phyloP scores from a whole-genome alignment of 257 asterid genomes.

The Handroanthus guayacan region DNA sequence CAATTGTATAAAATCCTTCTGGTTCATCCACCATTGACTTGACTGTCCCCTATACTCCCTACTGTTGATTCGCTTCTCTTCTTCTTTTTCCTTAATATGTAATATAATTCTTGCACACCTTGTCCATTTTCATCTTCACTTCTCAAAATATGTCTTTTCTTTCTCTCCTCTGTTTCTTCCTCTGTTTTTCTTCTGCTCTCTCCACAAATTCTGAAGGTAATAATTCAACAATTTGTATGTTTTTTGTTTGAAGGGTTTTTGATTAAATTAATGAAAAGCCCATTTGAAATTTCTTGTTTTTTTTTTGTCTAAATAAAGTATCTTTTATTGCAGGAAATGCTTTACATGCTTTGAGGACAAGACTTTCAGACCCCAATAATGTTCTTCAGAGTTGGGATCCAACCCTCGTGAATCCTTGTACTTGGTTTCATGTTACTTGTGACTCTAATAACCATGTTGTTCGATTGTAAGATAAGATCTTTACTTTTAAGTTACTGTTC shows the following conservation, averaged over 20 bases:
- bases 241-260: background rate
- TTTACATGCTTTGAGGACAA: slow-evolving; percentile 75
- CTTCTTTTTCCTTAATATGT: background rate
- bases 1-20: slow-evolving; percentile 4
- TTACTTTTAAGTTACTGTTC: background rate
- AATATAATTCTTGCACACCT: background rate
- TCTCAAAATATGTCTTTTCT: slow-evolving; percentile 56
- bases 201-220: slow-evolving; percentile 83
- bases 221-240: background rate
- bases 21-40: slow-evolving; percentile 50
- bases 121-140: slow-evolving; percentile 26
- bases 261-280: slow-evolving; percentile 29
- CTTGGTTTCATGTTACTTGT: slow-evolving; percentile 96
- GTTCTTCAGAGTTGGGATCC: slow-evolving; percentile 97
- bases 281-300: slow-evolving; percentile 1
- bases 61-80: slow-evolving; percentile 12
- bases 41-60: slow-evolving; percentile 33
- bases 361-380: slow-evolving; percentile 75
- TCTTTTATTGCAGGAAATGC: slow-evolving; percentile 67
- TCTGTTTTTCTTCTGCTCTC: slow-evolving; percentile 44
- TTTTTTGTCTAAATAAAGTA: slow-evolving; percentile 15
- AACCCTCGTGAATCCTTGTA: slow-evolving; percentile 92
- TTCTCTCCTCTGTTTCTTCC: slow-evolving; percentile 46
- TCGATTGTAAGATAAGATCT: slow-evolving; percentile 68
- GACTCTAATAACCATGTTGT: slow-evolving; percentile 75